A percentile compares a stretch with the other conserved stretches of the same genome.
These are phyloP conservation scores for Panaeolus papilionaceus DNA, from an alignment of 768 basidiomycete genomes.

Conservation along the genomic window DNA sequence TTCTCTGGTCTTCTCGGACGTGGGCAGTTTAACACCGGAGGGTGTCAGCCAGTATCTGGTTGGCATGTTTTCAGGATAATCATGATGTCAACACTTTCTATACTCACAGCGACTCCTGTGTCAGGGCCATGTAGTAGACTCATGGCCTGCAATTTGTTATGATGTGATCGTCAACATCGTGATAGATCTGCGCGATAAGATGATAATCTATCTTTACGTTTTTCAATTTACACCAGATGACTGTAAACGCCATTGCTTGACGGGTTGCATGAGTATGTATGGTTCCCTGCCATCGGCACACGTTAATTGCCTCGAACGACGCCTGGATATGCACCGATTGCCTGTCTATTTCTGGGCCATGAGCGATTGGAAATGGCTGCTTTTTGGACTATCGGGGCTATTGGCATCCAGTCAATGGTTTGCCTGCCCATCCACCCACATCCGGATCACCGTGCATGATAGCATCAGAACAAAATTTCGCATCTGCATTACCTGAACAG, in stretches of 20 bases:
- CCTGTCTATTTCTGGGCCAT: neutral
- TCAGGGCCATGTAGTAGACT: constrained; percentile 25
- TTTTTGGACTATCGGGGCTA: constrained; percentile 11
- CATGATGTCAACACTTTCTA: constrained; percentile 14
- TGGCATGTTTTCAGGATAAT: constrained; percentile 86
- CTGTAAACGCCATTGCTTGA: constrained; percentile 18
- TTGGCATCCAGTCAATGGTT: neutral
- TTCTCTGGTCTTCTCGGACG: constrained; percentile 92
- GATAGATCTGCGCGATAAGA: constrained; percentile 43
- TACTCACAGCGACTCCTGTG: constrained; percentile 21
- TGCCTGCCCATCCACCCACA: constrained; percentile 3
- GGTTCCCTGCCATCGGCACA: neutral
- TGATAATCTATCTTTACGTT: constrained; percentile 39
- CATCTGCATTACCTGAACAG: constrained; percentile 25
- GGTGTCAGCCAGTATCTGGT: constrained; percentile 95
- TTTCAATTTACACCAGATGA: constrained; percentile 28
- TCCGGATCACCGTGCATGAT: constrained; percentile 21
- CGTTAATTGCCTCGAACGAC: constrained; percentile 10
- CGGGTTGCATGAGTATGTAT: constrained; percentile 10
- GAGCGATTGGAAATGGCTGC: neutral
- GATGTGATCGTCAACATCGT: constrained; percentile 24
- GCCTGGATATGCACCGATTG: neutral
- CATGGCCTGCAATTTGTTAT: constrained; percentile 20
- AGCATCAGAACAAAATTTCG: constrained; percentile 19
- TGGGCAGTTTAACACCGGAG: constrained; percentile 91